Conservation (phyloP, 306 rosid species). For the Astragalus glycyphyllos region DNA sequence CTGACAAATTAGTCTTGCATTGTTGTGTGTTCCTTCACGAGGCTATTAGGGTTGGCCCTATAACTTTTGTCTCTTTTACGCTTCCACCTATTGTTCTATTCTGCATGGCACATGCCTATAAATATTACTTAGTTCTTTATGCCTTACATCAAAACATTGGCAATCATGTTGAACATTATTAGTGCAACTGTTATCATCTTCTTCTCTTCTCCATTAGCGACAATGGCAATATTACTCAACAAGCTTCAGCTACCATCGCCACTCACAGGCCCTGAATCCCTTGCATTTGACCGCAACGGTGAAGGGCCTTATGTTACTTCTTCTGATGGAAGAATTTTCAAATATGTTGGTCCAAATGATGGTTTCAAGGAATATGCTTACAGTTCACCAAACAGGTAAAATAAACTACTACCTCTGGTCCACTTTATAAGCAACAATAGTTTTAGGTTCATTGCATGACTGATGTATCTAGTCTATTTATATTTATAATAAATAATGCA, state of each 20-base stretch:
- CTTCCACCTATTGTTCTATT: neutral
- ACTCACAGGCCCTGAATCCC: slow-evolving; percentile 48
- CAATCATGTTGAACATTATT: slow-evolving; percentile 24
- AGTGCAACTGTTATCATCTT: neutral
- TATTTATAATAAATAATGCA: too few species aligned
- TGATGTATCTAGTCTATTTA: too few species aligned
- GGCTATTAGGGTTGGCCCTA: neutral
- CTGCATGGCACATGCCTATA: slow-evolving; percentile 12
- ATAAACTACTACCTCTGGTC: too few species aligned
- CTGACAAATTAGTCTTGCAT: neutral
- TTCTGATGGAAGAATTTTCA: too few species aligned
- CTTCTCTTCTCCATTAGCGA: slow-evolving; percentile 26
- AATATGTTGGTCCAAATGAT: too few species aligned
- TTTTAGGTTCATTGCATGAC: too few species aligned
- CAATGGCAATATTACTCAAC: neutral
- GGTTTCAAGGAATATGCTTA: slow-evolving; percentile 48
- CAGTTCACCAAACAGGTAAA: slow-evolving; percentile 52
- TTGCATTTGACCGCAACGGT: slow-evolving; percentile 45
- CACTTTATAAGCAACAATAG: too few species aligned
- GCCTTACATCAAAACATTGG: neutral
- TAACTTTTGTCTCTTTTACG: slow-evolving; percentile 11
- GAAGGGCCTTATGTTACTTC: too few species aligned
- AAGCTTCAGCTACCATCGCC: slow-evolving; percentile 48
- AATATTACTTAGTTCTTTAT: neutral
- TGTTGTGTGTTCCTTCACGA: neutral